These are phyloP conservation scores for Talaromyces ruber DNA, from an alignment of 495 filamentous ascomycete species.

Conservation along the genomic window DNA sequence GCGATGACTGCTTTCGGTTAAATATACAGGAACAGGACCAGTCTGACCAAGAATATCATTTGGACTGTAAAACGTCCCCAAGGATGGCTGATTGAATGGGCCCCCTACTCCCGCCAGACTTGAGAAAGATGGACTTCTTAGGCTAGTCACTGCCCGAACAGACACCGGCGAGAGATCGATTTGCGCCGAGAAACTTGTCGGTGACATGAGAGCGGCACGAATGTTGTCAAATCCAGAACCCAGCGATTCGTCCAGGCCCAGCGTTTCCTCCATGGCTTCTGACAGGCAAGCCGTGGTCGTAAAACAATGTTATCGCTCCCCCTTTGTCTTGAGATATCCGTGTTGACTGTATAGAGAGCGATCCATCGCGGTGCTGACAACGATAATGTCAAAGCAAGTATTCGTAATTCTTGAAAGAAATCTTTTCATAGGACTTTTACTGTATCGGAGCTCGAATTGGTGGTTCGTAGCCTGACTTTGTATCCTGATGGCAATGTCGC, in stretches of 20 bases:
- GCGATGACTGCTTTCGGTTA: background rate
- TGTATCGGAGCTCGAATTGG: background rate
- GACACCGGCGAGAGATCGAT: background rate
- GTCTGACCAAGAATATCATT: background rate
- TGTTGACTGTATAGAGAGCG: background rate
- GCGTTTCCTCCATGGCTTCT: slow-evolving; percentile 3
- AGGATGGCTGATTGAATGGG: background rate
- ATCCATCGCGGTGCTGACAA: slow-evolving; percentile 1
- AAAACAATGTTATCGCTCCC: background rate
- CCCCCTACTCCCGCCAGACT: background rate
- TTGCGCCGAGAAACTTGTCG: background rate
- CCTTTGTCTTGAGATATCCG: background rate
- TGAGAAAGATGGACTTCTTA: background rate
- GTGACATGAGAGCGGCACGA: background rate
- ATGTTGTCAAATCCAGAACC: slow-evolving; percentile 7
- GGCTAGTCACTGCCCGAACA: background rate
- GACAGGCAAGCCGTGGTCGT: background rate
- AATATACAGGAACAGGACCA: background rate
- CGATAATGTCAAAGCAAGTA: background rate
- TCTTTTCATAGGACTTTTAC: background rate
- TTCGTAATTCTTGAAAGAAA: background rate
- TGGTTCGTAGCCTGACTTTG: background rate
- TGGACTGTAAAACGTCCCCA: background rate
- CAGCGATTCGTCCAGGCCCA: slow-evolving; percentile 7
- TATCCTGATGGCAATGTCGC: background rate